These are phyloP conservation scores for Lactarius indigo DNA, from an alignment of 768 basidiomycete genomes.

Conservation along the genomic window DNA sequence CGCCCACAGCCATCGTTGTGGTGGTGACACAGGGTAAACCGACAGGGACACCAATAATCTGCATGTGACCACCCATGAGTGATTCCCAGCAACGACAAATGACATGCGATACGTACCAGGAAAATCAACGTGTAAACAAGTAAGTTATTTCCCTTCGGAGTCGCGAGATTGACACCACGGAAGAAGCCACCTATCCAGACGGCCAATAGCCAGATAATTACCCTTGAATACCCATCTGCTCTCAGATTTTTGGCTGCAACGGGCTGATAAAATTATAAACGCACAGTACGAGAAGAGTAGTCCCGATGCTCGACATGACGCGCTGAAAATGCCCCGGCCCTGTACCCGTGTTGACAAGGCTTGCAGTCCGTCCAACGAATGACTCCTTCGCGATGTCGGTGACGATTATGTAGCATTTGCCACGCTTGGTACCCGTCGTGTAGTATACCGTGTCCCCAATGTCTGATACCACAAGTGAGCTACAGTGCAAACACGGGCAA, in stretches of 20 bases:
- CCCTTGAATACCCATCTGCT: slow-evolving; percentile 22
- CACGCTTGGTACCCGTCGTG: slow-evolving; percentile 38
- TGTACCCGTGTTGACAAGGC: slow-evolving; percentile 38
- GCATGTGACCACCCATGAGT: neutral
- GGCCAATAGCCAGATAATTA: slow-evolving; percentile 40
- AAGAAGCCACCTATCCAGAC: slow-evolving; percentile 48
- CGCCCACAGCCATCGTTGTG: slow-evolving; percentile 42
- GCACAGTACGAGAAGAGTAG: slow-evolving; percentile 39
- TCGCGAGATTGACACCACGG: slow-evolving; percentile 36
- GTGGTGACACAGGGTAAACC: slow-evolving; percentile 47
- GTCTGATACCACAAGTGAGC: slow-evolving; percentile 10
- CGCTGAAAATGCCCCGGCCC: slow-evolving; percentile 46
- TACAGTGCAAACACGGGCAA: neutral
- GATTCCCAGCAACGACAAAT: neutral
- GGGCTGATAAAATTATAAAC: slow-evolving; percentile 1
- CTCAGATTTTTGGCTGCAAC: neutral
- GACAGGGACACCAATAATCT: slow-evolving; percentile 48
- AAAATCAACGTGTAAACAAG: slow-evolving; percentile 43
- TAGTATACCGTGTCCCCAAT: slow-evolving; percentile 43
- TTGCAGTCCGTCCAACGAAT: slow-evolving; percentile 46
- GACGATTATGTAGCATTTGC: slow-evolving; percentile 38
- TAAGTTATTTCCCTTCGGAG: slow-evolving; percentile 42
- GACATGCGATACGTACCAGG: slow-evolving; percentile 29
- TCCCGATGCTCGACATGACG: slow-evolving; percentile 42
- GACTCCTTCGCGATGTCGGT: slow-evolving; percentile 37